Conservation (phyloP, 257 asterid species). For the Scutellaria minor region DNA sequence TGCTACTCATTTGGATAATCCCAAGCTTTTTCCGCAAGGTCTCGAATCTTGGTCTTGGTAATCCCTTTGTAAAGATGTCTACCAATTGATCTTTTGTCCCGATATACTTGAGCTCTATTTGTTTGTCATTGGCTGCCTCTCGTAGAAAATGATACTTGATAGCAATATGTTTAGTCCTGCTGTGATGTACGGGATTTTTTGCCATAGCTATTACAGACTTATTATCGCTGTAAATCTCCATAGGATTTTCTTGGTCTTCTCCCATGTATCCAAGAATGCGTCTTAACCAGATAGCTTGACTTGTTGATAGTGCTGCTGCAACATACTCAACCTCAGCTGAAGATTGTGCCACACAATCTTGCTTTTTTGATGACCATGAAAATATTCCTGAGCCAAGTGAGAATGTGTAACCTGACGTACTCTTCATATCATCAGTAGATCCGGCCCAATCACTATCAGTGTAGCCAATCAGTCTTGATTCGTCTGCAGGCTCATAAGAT, state of each 20-base stretch:
- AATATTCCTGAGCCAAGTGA: background rate
- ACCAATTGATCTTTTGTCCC: no score
- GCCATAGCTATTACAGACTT: background rate
- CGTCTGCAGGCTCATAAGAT: no score
- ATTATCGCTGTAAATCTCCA: background rate
- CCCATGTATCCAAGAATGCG: background rate
- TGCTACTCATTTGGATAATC: no score
- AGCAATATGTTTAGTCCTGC: background rate
- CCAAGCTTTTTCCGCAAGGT: background rate
- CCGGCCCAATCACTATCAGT: no score
- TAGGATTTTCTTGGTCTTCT: background rate
- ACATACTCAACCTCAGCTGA: background rate
- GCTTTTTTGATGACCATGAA: background rate
- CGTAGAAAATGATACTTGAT: no score
- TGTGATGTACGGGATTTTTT: background rate
- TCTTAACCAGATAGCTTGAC: background rate
- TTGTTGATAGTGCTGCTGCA: background rate
- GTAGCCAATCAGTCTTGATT: no score
- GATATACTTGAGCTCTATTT: no score
- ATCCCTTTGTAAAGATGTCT: no score
- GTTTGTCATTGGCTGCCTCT: no score
- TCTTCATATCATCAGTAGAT: no score
- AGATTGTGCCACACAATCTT: background rate
- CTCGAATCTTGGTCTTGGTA: no score
- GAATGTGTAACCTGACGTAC: background rate